Conservation (phyloP, 768 basidiomycete genomes). For the Crepidotus variabilis region DNA sequence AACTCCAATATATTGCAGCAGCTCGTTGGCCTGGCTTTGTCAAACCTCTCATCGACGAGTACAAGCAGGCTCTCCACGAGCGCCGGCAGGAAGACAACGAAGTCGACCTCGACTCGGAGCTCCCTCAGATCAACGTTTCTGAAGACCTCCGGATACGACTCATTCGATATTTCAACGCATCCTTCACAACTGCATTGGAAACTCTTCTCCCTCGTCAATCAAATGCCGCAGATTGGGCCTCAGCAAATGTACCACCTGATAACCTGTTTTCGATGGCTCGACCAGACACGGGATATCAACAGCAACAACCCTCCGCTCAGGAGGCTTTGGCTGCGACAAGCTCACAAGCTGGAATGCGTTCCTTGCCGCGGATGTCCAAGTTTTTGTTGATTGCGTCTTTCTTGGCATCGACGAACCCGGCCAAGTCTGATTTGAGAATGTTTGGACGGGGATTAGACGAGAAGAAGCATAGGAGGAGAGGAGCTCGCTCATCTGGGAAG, state of each 20-base stretch:
- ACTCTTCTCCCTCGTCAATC: constrained; percentile 63
- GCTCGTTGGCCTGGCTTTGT: constrained; percentile 82
- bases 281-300: constrained; percentile 8
- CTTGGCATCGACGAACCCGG: constrained; percentile 81
- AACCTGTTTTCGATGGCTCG: constrained; percentile 33
- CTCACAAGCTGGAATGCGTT: constrained; percentile 20
- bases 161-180: constrained; percentile 56
- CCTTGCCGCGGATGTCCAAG: constrained; percentile 65
- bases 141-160: constrained; percentile 69
- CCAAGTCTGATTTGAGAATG: constrained; percentile 76
- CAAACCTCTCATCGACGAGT: constrained; percentile 58
- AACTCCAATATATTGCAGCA: constrained; percentile 72
- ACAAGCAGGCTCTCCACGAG: constrained; percentile 19
- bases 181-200: constrained; percentile 60
- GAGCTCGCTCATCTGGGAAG: constrained; percentile 30
- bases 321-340: not conserved
- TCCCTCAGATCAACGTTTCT: constrained; percentile 32
- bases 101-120: constrained; percentile 21
- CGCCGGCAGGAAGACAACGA: constrained; percentile 17
- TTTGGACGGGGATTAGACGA: constrained; percentile 75
- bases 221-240: constrained; percentile 64
- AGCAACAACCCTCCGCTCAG: constrained; percentile 1
- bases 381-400: constrained; percentile 76
- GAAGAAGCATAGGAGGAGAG: constrained; percentile 51
- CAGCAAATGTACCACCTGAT: constrained; percentile 41